These are phyloP conservation scores for Paraphoma chrysanthemicola DNA, from an alignment of 2,329 filamentous ascomycete species.

Conservation along the genomic window DNA sequence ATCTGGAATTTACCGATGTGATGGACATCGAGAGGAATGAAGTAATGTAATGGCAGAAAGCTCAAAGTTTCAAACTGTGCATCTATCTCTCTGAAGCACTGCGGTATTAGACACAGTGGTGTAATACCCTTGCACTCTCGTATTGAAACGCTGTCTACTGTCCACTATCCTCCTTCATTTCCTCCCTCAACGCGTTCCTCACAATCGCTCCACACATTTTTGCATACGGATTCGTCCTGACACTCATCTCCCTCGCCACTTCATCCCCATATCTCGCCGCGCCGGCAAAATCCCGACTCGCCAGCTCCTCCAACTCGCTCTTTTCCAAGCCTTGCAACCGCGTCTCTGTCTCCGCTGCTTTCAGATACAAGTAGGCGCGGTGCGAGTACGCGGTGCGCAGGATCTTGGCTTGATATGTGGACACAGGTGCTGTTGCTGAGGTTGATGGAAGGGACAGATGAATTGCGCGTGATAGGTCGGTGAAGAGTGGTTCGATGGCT, in stretches of 20 bases:
- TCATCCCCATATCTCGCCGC: conserved; percentile 65
- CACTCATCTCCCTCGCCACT: conserved; percentile 63
- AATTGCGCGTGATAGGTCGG: conserved; percentile 59
- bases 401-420: conserved; percentile 69
- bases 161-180: conserved; percentile 40
- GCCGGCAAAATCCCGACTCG: conserved; percentile 61
- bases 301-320: conserved; percentile 61
- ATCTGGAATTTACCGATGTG: conserved; percentile 49
- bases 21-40: background rate
- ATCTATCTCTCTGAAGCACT: too few relatives aligned
- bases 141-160: background rate
- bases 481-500: conserved; percentile 32
- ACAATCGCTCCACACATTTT: conserved; percentile 69
- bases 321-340: conserved; percentile 42
- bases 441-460: conserved; percentile 55
- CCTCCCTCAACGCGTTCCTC: conserved; percentile 64
- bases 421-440: conserved; percentile 59
- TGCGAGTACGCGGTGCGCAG: conserved; percentile 76
- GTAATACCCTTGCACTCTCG: background rate
- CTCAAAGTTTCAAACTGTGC: too few relatives aligned
- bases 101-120: background rate
- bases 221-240: conserved; percentile 68
- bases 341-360: conserved; percentile 46
- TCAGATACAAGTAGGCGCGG: conserved; percentile 58
- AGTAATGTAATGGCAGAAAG: background rate